These are phyloP conservation scores for Pelargonium nanum DNA, from an alignment of 345 rosid species.

Conservation along the genomic window DNA sequence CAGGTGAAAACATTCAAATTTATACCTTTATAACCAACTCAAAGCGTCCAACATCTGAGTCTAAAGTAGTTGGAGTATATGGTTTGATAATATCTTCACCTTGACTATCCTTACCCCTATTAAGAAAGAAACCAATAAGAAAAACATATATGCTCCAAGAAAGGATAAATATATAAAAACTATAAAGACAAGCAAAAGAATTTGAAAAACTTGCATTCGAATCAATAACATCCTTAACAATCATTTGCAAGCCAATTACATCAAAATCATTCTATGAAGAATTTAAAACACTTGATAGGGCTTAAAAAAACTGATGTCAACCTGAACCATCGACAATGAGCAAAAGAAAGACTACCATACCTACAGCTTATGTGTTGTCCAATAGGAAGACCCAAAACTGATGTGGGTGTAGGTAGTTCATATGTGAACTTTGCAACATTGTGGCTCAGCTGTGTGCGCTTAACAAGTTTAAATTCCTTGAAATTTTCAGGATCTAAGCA, in stretches of 20 bases:
- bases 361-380: conserved; percentile 98
- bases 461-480: conserved; percentile 85
- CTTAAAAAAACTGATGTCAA: neutral
- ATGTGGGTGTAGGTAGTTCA: conserved; percentile 63
- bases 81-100: neutral
- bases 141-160: neutral
- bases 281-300: neutral
- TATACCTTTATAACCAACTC: neutral
- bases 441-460: conserved; percentile 72
- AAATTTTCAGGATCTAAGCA: conserved; percentile 83
- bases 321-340: neutral
- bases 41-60: neutral
- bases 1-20: neutral
- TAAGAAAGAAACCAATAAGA: neutral
- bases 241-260: too few species aligned
- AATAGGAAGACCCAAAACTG: conserved; percentile 90
- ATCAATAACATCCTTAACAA: too few species aligned
- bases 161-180: neutral
- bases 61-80: neutral
- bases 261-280: neutral
- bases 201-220: too few species aligned
- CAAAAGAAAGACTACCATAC: conserved; percentile 24
- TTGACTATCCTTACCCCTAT: neutral
- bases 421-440: conserved; percentile 90
- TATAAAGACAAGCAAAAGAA: neutral